phyloP scores from a whole-genome alignment of 129 eudicot genomes.

The Flaveria sonorensis region DNA sequence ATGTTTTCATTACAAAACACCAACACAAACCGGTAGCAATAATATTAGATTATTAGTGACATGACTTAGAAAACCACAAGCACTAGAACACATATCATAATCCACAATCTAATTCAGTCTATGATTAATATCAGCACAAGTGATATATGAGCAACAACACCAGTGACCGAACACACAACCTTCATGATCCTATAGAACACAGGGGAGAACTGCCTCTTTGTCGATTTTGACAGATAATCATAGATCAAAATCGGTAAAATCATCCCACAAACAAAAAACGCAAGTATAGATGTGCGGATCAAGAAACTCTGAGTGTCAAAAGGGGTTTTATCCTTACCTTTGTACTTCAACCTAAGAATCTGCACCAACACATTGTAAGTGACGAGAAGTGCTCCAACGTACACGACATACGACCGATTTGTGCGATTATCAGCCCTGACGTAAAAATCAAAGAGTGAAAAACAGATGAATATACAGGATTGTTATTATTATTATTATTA shows the following conservation, averaged over 20 bases:
- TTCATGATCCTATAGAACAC: not conserved
- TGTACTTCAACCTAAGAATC: not conserved
- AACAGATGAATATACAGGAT: not conserved
- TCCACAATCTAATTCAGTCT: not conserved
- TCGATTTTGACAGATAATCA: not conserved
- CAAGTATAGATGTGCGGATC: not conserved
- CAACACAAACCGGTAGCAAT: not conserved
- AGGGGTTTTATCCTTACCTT: not conserved
- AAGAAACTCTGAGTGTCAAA: not conserved
- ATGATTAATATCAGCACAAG: not conserved
- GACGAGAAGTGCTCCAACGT: not conserved
- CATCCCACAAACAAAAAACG: not conserved
- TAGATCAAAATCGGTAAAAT: not conserved
- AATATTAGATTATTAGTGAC: too few species aligned
- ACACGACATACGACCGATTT: not conserved
- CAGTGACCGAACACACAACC: not conserved
- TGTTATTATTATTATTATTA: too few species aligned
- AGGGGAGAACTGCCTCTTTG: not conserved
- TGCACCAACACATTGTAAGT: not conserved
- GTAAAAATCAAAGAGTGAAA: not conserved
- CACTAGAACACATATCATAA: not conserved
- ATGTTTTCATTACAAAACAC: not conserved
- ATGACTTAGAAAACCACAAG: not conserved
- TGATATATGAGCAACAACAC: not conserved
- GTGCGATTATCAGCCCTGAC: not conserved